A percentile compares a stretch with the other conserved stretches of the same genome.
Evolutionary conservation across 2,329 filamentous ascomycete species (phyloP).

Genomic region (Colletotrichum karsti): DNA sequence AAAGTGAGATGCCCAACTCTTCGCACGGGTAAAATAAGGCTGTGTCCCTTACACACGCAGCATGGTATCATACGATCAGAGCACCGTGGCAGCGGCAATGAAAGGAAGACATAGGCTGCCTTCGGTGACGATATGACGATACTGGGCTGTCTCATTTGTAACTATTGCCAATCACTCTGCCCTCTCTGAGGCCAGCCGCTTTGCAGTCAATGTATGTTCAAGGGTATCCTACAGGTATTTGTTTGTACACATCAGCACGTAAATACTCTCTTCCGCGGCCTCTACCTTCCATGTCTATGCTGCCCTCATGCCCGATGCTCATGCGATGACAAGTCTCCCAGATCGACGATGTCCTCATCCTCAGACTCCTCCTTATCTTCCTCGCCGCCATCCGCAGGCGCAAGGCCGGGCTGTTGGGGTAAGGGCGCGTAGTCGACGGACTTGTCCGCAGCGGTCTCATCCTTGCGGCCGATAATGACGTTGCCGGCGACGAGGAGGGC

Average conservation of each 20-base stretch:
- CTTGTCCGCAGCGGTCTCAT: conserved; percentile 52
- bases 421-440: conserved; percentile 39
- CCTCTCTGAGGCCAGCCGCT: no score
- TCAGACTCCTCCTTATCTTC: conserved; percentile 34
- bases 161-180: no score
- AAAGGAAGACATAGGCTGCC: no score
- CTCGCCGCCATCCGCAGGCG: conserved; percentile 18
- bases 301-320: conserved; percentile 6
- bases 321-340: conserved; percentile 35
- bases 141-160: no score
- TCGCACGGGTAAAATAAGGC: no score
- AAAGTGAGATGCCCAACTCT: no score
- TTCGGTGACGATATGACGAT: no score
- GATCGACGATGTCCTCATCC: conserved; percentile 45
- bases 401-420: conserved; percentile 32
- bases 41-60: no score
- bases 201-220: neutral
- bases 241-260: neutral
- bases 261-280: neutral
- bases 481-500: conserved; percentile 77
- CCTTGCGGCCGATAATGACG: conserved; percentile 78
- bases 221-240: neutral
- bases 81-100: no score
- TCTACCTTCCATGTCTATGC: neutral
- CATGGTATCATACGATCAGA: no score